These are phyloP conservation scores for Saturnispora diversa DNA, from an alignment of 805 yeast genomes.

Conservation along the genomic window DNA sequence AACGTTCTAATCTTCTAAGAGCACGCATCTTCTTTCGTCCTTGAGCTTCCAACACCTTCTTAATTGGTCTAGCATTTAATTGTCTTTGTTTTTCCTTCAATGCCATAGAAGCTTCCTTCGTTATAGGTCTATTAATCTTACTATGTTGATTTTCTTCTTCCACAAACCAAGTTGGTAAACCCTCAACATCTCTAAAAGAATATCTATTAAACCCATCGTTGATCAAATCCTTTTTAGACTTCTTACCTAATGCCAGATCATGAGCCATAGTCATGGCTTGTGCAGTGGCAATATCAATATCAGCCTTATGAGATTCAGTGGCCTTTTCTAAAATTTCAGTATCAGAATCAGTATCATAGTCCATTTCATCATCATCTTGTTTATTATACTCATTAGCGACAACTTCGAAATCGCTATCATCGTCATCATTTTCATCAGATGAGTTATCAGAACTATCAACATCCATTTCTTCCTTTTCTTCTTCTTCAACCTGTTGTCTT, in stretches of 20 bases:
- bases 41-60: conserved; percentile 96
- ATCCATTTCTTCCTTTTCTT: conserved; percentile 1
- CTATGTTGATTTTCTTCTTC: conserved; percentile 89
- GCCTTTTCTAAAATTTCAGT: conserved; percentile 40
- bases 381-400: conserved; percentile 36
- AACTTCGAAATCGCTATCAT: conserved; percentile 36
- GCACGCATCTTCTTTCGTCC: conserved; percentile 96
- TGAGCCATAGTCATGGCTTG: conserved; percentile 98
- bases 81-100: conserved; percentile 68
- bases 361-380: conserved; percentile 32
- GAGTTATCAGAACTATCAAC: conserved; percentile 2
- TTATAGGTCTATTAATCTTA: conserved; percentile 81
- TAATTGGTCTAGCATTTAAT: conserved; percentile 93
- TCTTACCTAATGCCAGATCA: conserved; percentile 85
- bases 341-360: conserved; percentile 42
- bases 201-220: conserved; percentile 90
- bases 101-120: conserved; percentile 85
- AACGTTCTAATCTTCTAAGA: conserved; percentile 71
- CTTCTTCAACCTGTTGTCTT: conserved; percentile 12
- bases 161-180: conserved; percentile 92
- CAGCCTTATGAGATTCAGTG: conserved; percentile 45
- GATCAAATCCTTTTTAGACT: conserved; percentile 72
- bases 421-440: conserved; percentile 13
- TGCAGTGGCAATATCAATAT: conserved; percentile 79
- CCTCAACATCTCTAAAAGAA: conserved; percentile 84